Evolutionary conservation across 805 yeast genomes (phyloP), one percentile per base, ranked within the genome.

Genomic region (Aciculoconidium aculeatum): DNA sequence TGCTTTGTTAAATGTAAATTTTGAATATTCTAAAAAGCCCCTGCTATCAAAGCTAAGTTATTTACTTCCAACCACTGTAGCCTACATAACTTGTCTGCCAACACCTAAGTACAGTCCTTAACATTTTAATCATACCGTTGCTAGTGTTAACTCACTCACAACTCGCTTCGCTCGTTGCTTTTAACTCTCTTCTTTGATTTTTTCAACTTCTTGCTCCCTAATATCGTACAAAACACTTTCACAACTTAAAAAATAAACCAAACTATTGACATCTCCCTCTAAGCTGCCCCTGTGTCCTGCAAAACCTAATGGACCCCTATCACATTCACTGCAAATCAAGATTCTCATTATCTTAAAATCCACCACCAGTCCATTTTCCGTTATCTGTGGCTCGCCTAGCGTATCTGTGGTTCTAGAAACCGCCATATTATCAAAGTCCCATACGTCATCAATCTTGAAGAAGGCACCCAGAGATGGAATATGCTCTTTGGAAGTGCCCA

Each of bases 391-490:
- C 12, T 52, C 54, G 4, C 44, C 38, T 27, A 49, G 49, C 22
- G 42, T 46, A 6, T 45, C 46, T 2, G 62, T 28, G 1, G 65
- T 58, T 34, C 67, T 67, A 1, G 87, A 79, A 3, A 82, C 90
- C 1, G 86, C 88, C 25, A 82, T 71, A 44, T 82, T 82, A 39
- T 82, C 88, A 42, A 82, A 82, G 39, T 74, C 82, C 92, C 92
- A 82, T 30, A 77, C 75, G 43, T 80, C 84, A 2, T 55, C 44
- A 2, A 79, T 57, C 16, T 58, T 44, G 23, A 65, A 59, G 44
- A 75, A 77, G 4, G 15, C 11, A 11, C 16, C 22, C 3, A 37
- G 28, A 4, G 35, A 36, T 15, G 25, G 17, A 10, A 5, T 17
- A 25, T 17, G 11, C 2, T 29, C 37, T 17, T 31, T 24, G 15